Evolutionary conservation across 148 eudicot species (phyloP).

Genomic region (Linanthus parryae): DNA sequence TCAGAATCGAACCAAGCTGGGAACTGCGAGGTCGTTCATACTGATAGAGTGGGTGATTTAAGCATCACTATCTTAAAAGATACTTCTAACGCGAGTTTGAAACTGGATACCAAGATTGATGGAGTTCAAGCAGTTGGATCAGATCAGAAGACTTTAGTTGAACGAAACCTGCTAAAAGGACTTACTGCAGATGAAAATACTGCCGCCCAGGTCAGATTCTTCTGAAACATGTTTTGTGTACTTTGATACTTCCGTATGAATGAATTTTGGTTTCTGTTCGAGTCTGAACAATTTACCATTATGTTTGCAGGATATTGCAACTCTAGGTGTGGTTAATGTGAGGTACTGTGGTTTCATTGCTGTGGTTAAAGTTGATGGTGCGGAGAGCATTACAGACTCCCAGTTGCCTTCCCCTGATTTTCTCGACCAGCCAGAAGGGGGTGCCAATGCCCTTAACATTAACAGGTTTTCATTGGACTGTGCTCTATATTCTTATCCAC

Average conservation of each 20-base stretch:
- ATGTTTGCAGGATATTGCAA: constrained; percentile 70
- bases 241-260: not conserved
- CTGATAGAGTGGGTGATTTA: constrained; percentile 77
- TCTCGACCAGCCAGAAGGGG: constrained; percentile 95
- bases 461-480: constrained; percentile 67
- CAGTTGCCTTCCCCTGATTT: constrained; percentile 40
- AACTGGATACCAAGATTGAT: constrained; percentile 93
- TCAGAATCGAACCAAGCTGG: constrained; percentile 18
- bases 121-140: constrained; percentile 76
- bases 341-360: constrained; percentile 85
- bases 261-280: not conserved
- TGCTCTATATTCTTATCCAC: too few relatives aligned
- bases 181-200: constrained; percentile 99
- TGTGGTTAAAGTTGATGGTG: constrained; percentile 66
- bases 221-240: not conserved
- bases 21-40: constrained; percentile 33
- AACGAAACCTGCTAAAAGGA: constrained; percentile 89
- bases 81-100: constrained; percentile 71
- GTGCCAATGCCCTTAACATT: constrained; percentile 96
- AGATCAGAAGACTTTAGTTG: constrained; percentile 49
- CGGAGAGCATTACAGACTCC: constrained; percentile 30
- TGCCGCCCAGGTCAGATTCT: constrained; percentile 86
- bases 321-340: constrained; percentile 78
- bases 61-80: constrained; percentile 63
- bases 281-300: constrained; percentile 5